Conservation (phyloP, 2,329 filamentous ascomycete genomes). For the Trichothecium roseum region DNA sequence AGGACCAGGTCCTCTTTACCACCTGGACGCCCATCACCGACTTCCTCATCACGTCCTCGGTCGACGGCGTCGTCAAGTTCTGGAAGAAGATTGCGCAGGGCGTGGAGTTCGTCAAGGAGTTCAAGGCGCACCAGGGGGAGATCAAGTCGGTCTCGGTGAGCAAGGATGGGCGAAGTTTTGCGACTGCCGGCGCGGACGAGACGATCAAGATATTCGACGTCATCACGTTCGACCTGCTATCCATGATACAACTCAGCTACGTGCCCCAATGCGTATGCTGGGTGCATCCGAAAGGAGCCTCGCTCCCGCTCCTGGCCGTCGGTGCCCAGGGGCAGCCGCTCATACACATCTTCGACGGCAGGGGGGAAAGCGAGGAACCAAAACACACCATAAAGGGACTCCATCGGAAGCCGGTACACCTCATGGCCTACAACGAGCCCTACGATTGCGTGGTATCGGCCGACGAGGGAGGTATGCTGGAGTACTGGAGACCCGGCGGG, state of each 20-base stretch:
- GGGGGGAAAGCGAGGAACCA: constrained; percentile 67
- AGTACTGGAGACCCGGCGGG: constrained; percentile 82
- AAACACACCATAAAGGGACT: constrained; percentile 68
- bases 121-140: constrained; percentile 79
- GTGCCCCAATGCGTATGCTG: constrained; percentile 76
- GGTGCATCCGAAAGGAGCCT: constrained; percentile 83
- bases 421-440: constrained; percentile 81
- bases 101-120: constrained; percentile 98
- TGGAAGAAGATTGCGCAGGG: constrained; percentile 93
- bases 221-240: constrained; percentile 77
- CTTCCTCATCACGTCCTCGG: constrained; percentile 87
- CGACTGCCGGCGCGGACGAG: constrained; percentile 70
- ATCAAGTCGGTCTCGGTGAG: constrained; percentile 78
- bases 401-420: constrained; percentile 70
- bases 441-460: constrained; percentile 87
- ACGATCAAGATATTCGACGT: constrained; percentile 75
- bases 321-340: constrained; percentile 62
- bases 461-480: constrained; percentile 85
- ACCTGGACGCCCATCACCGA: constrained; percentile 86
- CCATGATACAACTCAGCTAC: constrained; percentile 71
- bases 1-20: constrained; percentile 81
- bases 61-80: constrained; percentile 97
- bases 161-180: constrained; percentile 85
- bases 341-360: constrained; percentile 80
- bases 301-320: constrained; percentile 74